A percentile compares a stretch with the other conserved stretches of the same genome.
These are phyloP conservation scores for Tetrahymena borealis DNA, from an alignment of 73 alveolate species.

Conservation along the genomic window DNA sequence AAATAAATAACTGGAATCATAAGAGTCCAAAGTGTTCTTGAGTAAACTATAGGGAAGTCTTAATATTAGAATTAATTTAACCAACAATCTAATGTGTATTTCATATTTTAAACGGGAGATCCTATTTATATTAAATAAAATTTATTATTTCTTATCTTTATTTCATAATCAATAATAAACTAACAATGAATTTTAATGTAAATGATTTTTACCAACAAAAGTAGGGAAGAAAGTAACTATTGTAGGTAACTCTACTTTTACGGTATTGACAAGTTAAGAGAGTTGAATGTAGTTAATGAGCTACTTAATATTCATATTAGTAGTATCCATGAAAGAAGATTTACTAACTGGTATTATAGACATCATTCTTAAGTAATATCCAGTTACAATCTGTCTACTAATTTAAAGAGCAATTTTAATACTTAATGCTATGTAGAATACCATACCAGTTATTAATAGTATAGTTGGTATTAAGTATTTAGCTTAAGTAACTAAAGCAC, in stretches of 20 bases:
- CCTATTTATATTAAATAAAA: neutral
- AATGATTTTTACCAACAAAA: neutral
- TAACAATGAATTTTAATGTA: neutral
- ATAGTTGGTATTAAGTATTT: neutral
- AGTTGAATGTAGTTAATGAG: neutral
- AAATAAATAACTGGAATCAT: slow-evolving; percentile 15
- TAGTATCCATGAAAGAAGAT: neutral
- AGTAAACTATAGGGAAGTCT: neutral
- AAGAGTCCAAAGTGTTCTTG: slow-evolving; percentile 25
- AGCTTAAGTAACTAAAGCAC: neutral
- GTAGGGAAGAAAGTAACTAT: neutral
- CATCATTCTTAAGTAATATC: neutral
- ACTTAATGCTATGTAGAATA: neutral
- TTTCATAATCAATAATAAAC: no score
- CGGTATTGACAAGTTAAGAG: neutral
- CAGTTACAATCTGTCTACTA: neutral
- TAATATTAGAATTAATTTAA: neutral
- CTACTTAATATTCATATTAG: neutral
- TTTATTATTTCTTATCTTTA: no score
- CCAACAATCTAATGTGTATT: slow-evolving; percentile 24
- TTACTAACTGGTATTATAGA: neutral
- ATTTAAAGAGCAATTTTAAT: neutral
- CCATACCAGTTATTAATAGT: neutral
- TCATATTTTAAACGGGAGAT: slow-evolving; percentile 12
- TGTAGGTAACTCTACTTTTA: neutral